A percentile compares a stretch with the other conserved stretches of the same genome.
phyloP scores from a whole-genome alignment of 1,284 basidiomycete species.

The Ganoderma boninense region DNA sequence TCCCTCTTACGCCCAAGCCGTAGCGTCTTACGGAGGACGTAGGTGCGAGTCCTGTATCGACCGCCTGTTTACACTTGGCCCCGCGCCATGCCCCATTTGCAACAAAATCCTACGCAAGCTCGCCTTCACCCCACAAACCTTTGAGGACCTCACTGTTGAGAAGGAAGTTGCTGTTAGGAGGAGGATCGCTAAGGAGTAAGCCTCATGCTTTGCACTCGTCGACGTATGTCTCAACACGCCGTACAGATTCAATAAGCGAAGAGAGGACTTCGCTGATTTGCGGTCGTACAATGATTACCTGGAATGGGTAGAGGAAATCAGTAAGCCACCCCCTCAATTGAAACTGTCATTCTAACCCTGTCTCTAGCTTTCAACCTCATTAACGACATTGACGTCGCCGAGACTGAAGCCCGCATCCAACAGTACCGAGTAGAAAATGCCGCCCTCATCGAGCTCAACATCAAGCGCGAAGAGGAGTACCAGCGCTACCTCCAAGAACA shows the following conservation, averaged over 20 bases:
- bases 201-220: neutral
- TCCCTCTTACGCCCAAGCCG: neutral
- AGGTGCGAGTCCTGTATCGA: slow-evolving; percentile 99
- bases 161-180: slow-evolving; percentile 94
- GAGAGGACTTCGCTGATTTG: slow-evolving; percentile 88
- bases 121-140: slow-evolving; percentile 96
- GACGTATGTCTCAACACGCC: neutral
- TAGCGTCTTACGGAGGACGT: slow-evolving; percentile 17
- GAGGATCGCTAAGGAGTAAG: slow-evolving; percentile 85
- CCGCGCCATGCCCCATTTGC: slow-evolving; percentile 96
- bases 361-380: slow-evolving; percentile 93
- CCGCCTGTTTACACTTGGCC: slow-evolving; percentile 93
- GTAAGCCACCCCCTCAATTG: slow-evolving; percentile 53
- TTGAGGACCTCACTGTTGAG: slow-evolving; percentile 96
- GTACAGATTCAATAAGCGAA: slow-evolving; percentile 89
- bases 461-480: slow-evolving; percentile 80
- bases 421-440: slow-evolving; percentile 86
- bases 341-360: slow-evolving; percentile 1
- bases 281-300: slow-evolving; percentile 96
- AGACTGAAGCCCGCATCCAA: slow-evolving; percentile 87
- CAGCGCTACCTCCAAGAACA: slow-evolving; percentile 74
- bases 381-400: slow-evolving; percentile 86
- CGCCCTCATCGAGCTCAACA: slow-evolving; percentile 80
- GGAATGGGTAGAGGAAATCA: slow-evolving; percentile 95
- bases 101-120: slow-evolving; percentile 90